These are phyloP conservation scores for Tolypocladium endophyticum DNA, from an alignment of 2,329 filamentous ascomycete genomes.

Conservation along the genomic window DNA sequence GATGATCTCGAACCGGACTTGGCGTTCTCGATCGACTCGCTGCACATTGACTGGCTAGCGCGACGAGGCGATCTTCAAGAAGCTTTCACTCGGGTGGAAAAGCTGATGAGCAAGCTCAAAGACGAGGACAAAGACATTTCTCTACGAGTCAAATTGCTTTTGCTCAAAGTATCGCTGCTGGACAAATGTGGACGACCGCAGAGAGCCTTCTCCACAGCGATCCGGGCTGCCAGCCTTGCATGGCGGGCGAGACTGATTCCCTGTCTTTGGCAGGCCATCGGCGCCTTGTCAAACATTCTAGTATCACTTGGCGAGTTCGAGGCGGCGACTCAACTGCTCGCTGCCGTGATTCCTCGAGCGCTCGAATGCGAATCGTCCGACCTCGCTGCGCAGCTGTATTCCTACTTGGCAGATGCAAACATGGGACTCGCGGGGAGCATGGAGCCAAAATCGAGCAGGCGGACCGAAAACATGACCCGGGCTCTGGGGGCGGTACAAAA, in stretches of 20 bases:
- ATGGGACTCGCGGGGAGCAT: conserved; percentile 62
- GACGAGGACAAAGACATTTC: conserved; percentile 44
- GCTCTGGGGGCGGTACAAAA: conserved; percentile 52
- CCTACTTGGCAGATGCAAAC: conserved; percentile 61
- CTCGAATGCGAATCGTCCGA: conserved; percentile 58
- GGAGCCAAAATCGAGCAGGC: conserved; percentile 28
- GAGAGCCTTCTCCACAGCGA: conserved; percentile 64
- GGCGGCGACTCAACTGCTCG: conserved; percentile 53
- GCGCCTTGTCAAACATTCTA: conserved; percentile 56
- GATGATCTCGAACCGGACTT: conserved; percentile 44
- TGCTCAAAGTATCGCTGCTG: conserved; percentile 63
- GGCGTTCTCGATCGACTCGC: conserved; percentile 36
- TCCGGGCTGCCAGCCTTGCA: conserved; percentile 65
- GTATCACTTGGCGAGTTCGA: conserved; percentile 60
- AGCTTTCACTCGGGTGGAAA: conserved; percentile 38
- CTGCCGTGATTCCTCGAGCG: conserved; percentile 62
- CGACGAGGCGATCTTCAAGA: conserved; percentile 35
- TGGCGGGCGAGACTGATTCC: conserved; percentile 59
- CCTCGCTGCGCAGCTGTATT: conserved; percentile 57
- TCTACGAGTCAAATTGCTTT: conserved; percentile 59
- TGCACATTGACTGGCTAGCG: conserved; percentile 41
- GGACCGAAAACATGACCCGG: conserved; percentile 45
- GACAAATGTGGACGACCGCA: conserved; percentile 58
- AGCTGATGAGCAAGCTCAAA: conserved; percentile 27
- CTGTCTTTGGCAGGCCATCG: conserved; percentile 63